Evolutionary conservation across 2,329 filamentous ascomycete genomes (phyloP).

Genomic region (Alternaria sp.): DNA sequence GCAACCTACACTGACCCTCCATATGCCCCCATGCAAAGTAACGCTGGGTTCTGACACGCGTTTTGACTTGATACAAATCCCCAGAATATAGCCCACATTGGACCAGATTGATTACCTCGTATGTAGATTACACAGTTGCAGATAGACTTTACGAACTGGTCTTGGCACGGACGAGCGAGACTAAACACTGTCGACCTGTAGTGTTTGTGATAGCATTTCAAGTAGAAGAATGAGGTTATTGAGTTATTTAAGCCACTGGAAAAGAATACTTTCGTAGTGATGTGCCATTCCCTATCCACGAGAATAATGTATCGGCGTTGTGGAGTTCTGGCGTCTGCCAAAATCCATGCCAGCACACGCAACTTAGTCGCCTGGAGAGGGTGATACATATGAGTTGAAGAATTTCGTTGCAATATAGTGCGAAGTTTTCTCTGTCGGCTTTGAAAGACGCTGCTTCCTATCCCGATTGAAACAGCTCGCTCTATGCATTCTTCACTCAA

Average conservation of each 20-base stretch:
- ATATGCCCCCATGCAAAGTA: background rate
- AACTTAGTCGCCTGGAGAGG: background rate
- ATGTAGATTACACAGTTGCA: background rate
- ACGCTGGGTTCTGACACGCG: background rate
- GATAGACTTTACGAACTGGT: background rate
- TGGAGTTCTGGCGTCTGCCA: background rate
- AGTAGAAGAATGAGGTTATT: background rate
- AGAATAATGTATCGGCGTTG: background rate
- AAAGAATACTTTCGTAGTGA: background rate
- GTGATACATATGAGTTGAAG: background rate
- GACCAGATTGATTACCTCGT: background rate
- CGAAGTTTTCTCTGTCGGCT: background rate
- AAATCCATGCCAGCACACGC: background rate
- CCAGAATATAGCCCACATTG: background rate
- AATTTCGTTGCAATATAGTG: background rate
- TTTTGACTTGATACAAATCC: background rate
- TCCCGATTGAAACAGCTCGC: background rate
- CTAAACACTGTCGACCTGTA: background rate
- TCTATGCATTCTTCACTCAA: background rate
- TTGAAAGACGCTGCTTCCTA: background rate
- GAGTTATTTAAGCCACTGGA: background rate
- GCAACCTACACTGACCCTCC: background rate
- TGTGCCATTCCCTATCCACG: background rate
- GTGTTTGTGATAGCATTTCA: background rate
- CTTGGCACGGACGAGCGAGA: background rate